Evolutionary conservation across 345 rosid species (phyloP), one percentile per base, ranked within the genome.

Genomic region (Schrenkiella parvula): DNA sequence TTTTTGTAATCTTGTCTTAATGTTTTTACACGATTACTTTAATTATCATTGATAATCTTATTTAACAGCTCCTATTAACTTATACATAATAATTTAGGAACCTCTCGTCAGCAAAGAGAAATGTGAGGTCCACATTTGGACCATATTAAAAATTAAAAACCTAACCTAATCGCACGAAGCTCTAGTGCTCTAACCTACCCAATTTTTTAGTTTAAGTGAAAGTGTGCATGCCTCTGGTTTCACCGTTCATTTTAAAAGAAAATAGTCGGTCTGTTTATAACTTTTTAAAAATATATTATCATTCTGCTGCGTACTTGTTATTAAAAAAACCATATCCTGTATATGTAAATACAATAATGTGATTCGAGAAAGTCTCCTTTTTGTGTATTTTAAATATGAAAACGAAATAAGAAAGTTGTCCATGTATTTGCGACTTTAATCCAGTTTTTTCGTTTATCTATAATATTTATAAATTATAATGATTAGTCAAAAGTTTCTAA

Each of bases 161-260:
- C 47, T 37, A 71, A 71, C 76, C 54, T 54, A 72, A 38, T 23
- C 57, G 70, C 70, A 64, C 50, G 35, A 64, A n/a, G 38, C 63
- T 31, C 19, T 72, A 72, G 47, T 72, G 77, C 70, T 53, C 57
- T 32, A 72, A 65, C 76, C 70, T 54, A 72, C 77, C 77, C 8
- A 53, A 29, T 26, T 13, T 9, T 28, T 28, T 38, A 41, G 4
- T 62, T 25, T 44, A 21, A 57, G 53, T 14, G 29, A 17, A 23
- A 70, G 21, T 59, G 39, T 70, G 38, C 46, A 9, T 32, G 31
- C 34, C 7, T 56, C 31, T 43, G 34, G 9, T 5, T 31, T 55
- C 64, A 68, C 54, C 34, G 0, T 68, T 56, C 22, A 41, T 9
- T 51, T 62, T 52, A 19, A 62, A 41, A 48, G 0, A 19, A 43